phyloP scores from a whole-genome alignment of 257 asterid genomes.

The Capsicum pubescens region DNA sequence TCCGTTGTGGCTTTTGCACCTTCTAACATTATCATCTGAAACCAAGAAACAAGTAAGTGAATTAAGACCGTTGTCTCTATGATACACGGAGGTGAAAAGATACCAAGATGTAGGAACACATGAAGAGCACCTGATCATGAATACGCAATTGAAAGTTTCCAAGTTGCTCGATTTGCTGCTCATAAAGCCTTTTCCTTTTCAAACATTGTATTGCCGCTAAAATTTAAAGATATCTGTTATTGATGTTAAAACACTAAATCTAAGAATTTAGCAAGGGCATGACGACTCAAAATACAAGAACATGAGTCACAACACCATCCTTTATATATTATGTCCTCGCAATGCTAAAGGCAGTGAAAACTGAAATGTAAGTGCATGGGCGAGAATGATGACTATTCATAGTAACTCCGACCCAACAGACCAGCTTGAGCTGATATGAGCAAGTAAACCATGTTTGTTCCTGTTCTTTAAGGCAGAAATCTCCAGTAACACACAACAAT shows the following conservation, averaged over 20 bases:
- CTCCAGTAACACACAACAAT: neutral
- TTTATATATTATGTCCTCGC: neutral
- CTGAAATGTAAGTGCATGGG: conserved; percentile 5
- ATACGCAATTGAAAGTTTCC: conserved; percentile 87
- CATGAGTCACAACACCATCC: neutral
- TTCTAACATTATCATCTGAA: conserved; percentile 84
- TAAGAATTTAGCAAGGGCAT: neutral
- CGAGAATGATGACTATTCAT: neutral
- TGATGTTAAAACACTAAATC: neutral
- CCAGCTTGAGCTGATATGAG: conserved; percentile 1
- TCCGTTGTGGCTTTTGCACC: conserved; percentile 92
- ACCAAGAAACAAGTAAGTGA: conserved; percentile 28
- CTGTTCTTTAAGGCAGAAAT: conserved; percentile 3
- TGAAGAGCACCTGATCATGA: conserved; percentile 74
- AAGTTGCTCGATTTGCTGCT: conserved; percentile 81
- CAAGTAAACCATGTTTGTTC: conserved; percentile 20
- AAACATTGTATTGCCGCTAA: conserved; percentile 87
- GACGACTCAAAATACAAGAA: conserved; percentile 8
- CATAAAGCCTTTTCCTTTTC: conserved; percentile 82
- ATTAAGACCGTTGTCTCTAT: conserved; percentile 17
- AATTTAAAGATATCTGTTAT: conserved; percentile 2
- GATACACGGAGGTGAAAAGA: neutral
- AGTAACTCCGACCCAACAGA: conserved; percentile 5
- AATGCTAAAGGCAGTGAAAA: neutral
- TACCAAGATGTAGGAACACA: neutral